A percentile compares a stretch with the other conserved stretches of the same genome.
These are phyloP conservation scores for Serendipita vermifera DNA, from an alignment of 768 basidiomycete species.

Conservation along the genomic window DNA sequence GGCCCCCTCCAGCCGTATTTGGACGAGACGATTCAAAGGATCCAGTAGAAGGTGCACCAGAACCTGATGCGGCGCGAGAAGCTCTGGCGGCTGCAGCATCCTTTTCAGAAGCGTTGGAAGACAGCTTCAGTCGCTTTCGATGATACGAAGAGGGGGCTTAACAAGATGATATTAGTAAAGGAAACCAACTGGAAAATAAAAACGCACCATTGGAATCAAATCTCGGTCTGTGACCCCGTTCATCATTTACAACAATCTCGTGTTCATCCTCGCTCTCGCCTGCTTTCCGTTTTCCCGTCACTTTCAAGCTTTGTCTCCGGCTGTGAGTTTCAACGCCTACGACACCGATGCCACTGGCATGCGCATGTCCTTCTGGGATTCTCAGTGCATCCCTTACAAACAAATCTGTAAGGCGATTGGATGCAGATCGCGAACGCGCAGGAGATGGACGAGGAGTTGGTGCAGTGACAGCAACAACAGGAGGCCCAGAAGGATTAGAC, in stretches of 20 bases:
- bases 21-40: background rate
- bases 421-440: background rate
- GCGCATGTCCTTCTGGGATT: slow-evolving; percentile 7
- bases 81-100: background rate
- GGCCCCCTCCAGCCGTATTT: background rate
- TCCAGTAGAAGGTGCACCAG: background rate
- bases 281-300: slow-evolving; percentile 4
- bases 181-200: background rate
- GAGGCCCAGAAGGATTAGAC: background rate
- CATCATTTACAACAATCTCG: background rate
- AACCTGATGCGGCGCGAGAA: background rate
- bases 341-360: slow-evolving; percentile 5
- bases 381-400: background rate
- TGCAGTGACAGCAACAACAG: background rate
- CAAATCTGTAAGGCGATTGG: background rate
- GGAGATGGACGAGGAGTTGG: background rate
- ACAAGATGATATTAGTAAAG: background rate
- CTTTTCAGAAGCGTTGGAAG: background rate
- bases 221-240: background rate
- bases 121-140: slow-evolving; percentile 6
- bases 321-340: background rate
- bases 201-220: slow-evolving; percentile 7
- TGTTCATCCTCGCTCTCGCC: background rate
- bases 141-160: slow-evolving; percentile 1
- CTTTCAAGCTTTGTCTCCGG: background rate